Evolutionary conservation across 2,329 filamentous ascomycete genomes (phyloP).

Genomic region (Colletotrichum sp.): DNA sequence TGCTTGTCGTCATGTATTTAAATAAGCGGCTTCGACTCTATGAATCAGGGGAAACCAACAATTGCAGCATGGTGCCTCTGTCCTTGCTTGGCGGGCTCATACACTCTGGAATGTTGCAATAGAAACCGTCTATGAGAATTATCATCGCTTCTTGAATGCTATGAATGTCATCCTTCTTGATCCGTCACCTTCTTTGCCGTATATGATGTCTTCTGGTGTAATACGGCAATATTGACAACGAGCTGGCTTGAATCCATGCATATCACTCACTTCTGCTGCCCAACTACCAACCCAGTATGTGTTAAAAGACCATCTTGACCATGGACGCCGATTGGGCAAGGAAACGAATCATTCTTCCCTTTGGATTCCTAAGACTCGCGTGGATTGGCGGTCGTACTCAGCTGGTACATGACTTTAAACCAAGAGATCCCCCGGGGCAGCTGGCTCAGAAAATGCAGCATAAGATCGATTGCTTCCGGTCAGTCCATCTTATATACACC

Average conservation of each 20-base stretch:
- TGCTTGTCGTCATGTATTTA: no score
- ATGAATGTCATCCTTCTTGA: no score
- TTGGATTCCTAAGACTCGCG: no score
- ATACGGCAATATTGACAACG: neutral
- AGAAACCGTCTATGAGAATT: no score
- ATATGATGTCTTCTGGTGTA: neutral
- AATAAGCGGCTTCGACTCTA: neutral
- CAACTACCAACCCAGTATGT: no score
- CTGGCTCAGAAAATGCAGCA: neutral
- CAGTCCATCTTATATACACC: neutral
- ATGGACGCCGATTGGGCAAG: no score
- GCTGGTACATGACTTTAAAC: neutral
- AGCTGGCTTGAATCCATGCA: neutral
- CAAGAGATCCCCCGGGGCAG: neutral
- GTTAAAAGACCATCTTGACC: no score
- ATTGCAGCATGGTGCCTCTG: fast-evolving
- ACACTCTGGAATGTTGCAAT: neutral
- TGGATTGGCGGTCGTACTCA: no score
- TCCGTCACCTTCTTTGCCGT: neutral
- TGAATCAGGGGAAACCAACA: neutral
- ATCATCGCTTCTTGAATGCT: no score
- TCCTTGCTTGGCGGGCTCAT: no score
- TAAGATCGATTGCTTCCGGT: neutral
- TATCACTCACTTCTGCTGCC: neutral
- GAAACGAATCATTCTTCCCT: no score